A percentile compares a stretch with the other conserved stretches of the same genome.
Conservation (phyloP, 441 rosid species). For the Pelargonium exstipulatum region DNA sequence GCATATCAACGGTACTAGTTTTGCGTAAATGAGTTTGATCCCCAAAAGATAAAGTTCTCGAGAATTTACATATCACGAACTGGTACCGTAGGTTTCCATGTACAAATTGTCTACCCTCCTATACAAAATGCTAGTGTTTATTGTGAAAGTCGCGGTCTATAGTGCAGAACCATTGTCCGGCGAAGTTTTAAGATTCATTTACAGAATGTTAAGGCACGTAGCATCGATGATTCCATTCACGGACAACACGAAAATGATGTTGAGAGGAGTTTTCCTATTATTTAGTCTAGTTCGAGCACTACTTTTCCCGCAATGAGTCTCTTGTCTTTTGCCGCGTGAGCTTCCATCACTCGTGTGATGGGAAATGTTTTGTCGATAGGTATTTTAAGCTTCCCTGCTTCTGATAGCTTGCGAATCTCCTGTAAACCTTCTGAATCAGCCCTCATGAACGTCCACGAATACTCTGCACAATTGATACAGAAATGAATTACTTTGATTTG, state of each 20-base stretch:
- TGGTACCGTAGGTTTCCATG: too few relatives aligned
- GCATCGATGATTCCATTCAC: background rate
- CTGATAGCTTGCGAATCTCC: constrained; percentile 63
- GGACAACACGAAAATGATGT: background rate
- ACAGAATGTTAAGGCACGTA: background rate
- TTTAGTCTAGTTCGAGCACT: constrained; percentile 60
- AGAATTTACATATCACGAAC: too few relatives aligned
- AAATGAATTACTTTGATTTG: background rate
- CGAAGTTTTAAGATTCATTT: background rate
- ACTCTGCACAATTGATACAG: constrained; percentile 43
- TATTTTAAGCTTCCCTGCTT: constrained; percentile 65
- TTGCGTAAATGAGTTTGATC: too few relatives aligned
- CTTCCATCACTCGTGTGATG: constrained; percentile 70
- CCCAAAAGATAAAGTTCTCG: too few relatives aligned
- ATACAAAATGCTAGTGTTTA: background rate
- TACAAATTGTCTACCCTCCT: background rate
- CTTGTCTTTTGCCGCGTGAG: constrained; percentile 78
- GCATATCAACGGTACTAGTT: too few relatives aligned
- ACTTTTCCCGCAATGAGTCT: constrained; percentile 66
- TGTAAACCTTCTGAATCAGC: constrained; percentile 83
- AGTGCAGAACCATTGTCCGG: background rate
- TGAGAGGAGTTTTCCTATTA: background rate
- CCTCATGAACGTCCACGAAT: constrained; percentile 85
- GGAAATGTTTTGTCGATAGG: constrained; percentile 78
- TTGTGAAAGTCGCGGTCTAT: background rate